Conservation (phyloP, 2,329 filamentous ascomycete genomes). For the Colletotrichum incanum region DNA sequence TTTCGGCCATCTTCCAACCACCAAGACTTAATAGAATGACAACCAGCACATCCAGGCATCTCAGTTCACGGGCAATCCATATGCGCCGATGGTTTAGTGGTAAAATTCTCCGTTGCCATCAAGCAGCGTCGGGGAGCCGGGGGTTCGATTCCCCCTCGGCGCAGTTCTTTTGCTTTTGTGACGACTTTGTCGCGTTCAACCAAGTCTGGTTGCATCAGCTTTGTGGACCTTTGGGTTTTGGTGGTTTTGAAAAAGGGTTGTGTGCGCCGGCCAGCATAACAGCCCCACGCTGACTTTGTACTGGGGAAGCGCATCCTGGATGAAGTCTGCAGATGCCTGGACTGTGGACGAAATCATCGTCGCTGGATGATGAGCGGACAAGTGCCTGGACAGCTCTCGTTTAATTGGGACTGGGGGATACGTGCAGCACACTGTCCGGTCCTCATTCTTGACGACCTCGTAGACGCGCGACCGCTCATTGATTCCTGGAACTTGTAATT, state of each 20-base stretch:
- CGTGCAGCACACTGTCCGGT: no score
- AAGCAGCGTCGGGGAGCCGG: slow-evolving; percentile 40
- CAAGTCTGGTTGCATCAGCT: not conserved
- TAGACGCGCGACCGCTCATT: no score
- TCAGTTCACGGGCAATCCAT: not conserved
- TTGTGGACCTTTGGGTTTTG: not conserved
- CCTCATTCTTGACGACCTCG: no score
- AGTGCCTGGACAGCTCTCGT: no score
- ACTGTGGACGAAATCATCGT: no score
- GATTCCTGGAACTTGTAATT: no score
- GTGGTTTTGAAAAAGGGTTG: not conserved
- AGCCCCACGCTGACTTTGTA: not conserved
- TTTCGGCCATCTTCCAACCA: no score
- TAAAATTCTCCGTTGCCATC: slow-evolving; percentile 43
- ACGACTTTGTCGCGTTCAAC: not conserved
- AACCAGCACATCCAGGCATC: fast-evolving
- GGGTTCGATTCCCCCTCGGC: slow-evolving; percentile 43
- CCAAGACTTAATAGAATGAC: not conserved
- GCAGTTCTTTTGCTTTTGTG: slow-evolving; percentile 6
- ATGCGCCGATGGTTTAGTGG: slow-evolving; percentile 42
- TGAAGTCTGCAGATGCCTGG: not conserved
- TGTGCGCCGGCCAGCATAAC: not conserved
- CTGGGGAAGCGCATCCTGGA: not conserved
- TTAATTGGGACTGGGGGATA: no score
- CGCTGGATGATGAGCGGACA: no score